Conservation (phyloP, 75 land plant species). For the Sequoia sempervirens region DNA sequence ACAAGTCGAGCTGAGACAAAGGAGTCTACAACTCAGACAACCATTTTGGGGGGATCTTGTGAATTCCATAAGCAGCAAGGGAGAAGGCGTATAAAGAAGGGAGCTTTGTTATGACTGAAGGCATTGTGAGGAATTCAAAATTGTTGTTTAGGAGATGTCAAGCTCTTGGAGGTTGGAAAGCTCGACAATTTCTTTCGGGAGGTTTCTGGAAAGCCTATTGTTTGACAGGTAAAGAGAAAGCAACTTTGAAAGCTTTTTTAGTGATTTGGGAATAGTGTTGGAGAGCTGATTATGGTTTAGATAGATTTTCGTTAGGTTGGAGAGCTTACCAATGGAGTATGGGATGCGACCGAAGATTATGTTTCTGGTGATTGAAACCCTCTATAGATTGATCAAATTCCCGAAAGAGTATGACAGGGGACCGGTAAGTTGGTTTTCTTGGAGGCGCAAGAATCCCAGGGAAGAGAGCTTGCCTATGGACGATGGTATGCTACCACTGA, state of each 20-base stretch:
- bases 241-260: no score
- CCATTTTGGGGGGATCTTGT: not conserved
- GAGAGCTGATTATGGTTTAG: no score
- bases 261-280: no score
- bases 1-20: constrained; percentile 31
- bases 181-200: no score
- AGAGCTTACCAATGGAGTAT: constrained; percentile 13
- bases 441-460: constrained; percentile 22
- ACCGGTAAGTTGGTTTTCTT: constrained; percentile 20
- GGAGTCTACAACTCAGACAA: not conserved
- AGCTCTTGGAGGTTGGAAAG: constrained; percentile 7
- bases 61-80: constrained; percentile 21
- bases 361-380: constrained; percentile 24
- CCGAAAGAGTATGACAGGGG: constrained; percentile 11
- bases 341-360: constrained; percentile 35
- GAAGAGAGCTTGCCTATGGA: constrained; percentile 15
- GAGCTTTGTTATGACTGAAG: constrained; percentile 12
- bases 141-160: no score
- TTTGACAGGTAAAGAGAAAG: no score
- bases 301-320: constrained; percentile 12
- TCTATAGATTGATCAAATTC: constrained; percentile 16
- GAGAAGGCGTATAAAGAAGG: constrained; percentile 20
- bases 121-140: constrained; percentile 8
- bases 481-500: constrained; percentile 28
- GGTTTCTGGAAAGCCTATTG: no score